These are phyloP conservation scores for Mortierella sp. DNA, from an alignment of 371 early-diverging fungal species.

Conservation along the genomic window DNA sequence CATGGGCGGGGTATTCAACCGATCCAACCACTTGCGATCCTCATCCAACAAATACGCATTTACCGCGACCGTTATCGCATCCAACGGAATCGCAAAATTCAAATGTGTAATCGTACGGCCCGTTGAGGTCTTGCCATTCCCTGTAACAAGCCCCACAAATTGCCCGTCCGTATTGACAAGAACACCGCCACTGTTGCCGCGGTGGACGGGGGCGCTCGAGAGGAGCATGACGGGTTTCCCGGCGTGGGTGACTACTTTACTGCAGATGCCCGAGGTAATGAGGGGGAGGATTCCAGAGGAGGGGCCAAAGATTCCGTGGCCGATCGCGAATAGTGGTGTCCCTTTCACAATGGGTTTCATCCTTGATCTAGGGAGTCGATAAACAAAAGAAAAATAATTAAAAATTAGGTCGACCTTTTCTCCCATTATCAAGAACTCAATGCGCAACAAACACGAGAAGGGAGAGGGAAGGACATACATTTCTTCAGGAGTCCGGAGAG, in stretches of 20 bases:
- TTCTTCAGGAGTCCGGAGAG: conserved; percentile 33
- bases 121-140: conserved; percentile 55
- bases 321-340: conserved; percentile 56
- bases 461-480: conserved; percentile 15
- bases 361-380: conserved; percentile 20
- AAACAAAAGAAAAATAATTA: background rate
- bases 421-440: background rate
- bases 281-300: conserved; percentile 51
- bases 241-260: conserved; percentile 37
- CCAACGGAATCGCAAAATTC: conserved; percentile 54
- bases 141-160: conserved; percentile 54
- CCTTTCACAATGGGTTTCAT: conserved; percentile 38
- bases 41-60: conserved; percentile 60
- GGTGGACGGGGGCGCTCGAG: conserved; percentile 55
- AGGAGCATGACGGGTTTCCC: conserved; percentile 47
- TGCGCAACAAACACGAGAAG: background rate
- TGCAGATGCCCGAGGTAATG: conserved; percentile 55
- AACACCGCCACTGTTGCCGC: conserved; percentile 58
- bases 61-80: conserved; percentile 47
- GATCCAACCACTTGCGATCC: conserved; percentile 59
- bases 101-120: conserved; percentile 57
- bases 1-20: conserved; percentile 34
- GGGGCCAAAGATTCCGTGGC: conserved; percentile 57
- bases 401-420: background rate
- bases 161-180: conserved; percentile 44